These are phyloP conservation scores for Clarkia xantiana DNA, from an alignment of 345 rosid genomes.

Conservation along the genomic window DNA sequence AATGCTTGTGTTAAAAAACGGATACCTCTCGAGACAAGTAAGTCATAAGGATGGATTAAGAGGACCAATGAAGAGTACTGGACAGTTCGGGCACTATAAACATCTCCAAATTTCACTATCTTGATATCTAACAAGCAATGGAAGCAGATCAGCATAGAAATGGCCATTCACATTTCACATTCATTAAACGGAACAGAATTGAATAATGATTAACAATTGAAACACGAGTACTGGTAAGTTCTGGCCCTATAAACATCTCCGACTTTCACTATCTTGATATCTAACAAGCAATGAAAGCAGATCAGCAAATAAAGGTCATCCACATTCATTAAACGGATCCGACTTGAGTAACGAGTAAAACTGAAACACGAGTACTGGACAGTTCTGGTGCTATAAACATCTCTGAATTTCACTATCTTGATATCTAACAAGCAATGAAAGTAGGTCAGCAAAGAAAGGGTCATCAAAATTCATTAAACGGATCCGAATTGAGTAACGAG, in stretches of 20 bases:
- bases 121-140: constrained; percentile 53
- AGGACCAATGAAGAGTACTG: constrained; percentile 24
- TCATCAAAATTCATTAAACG: constrained; percentile 19
- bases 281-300: no score
- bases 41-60: constrained; percentile 20
- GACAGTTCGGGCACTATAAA: constrained; percentile 28
- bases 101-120: constrained; percentile 22
- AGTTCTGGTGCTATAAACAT: constrained; percentile 26
- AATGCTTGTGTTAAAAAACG: neutral
- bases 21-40: constrained; percentile 25
- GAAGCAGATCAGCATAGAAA: no score
- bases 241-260: constrained; percentile 25
- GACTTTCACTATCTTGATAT: constrained; percentile 32
- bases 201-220: no score
- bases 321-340: no score
- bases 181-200: no score
- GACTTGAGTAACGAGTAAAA: no score
- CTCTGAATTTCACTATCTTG: constrained; percentile 27
- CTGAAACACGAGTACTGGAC: constrained; percentile 35
- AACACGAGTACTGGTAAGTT: constrained; percentile 34
- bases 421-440: no score
- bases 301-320: no score
- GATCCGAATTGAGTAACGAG: no score
- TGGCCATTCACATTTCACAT: no score
- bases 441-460: no score